A percentile compares a stretch with the other conserved stretches of the same genome.
Evolutionary conservation across 2,329 filamentous ascomycete species (phyloP).

Genomic region (Neurospora sp.): DNA sequence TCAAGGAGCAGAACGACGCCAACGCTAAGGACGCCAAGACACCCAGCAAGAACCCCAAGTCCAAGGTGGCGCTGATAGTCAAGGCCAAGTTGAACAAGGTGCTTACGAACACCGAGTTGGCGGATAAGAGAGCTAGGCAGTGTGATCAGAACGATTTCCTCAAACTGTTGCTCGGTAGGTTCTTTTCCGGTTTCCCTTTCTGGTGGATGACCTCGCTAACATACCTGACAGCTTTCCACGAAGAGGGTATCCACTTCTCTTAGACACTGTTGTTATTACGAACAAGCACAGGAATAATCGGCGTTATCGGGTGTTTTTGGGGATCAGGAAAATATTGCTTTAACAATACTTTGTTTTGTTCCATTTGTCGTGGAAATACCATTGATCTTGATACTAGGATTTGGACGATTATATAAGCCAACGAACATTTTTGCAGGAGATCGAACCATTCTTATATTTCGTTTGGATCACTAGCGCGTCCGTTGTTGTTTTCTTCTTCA

Average conservation of each 20-base stretch:
- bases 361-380: conserved; percentile 1
- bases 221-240: conserved; percentile 52
- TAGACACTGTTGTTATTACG: conserved; percentile 26
- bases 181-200: not conserved
- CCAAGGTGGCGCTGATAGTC: conserved; percentile 73
- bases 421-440: not conserved
- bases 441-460: not conserved
- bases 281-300: not conserved
- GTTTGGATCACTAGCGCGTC: not conserved
- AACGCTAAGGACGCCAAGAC: conserved; percentile 40
- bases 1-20: conserved; percentile 52
- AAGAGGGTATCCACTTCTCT: conserved; percentile 87
- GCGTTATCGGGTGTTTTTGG: conserved; percentile 11
- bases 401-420: not conserved
- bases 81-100: conserved; percentile 79
- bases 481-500: not conserved
- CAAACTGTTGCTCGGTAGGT: conserved; percentile 40
- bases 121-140: conserved; percentile 72
- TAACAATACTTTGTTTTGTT: not conserved
- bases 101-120: conserved; percentile 69
- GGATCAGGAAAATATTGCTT: not conserved
- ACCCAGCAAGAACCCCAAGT: conserved; percentile 64
- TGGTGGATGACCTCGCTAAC: not conserved
- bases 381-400: not conserved
- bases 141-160: conserved; percentile 92